Evolutionary conservation across 169 alveolate species (phyloP).

Genomic region (Cyclospora cayetanensis): DNA sequence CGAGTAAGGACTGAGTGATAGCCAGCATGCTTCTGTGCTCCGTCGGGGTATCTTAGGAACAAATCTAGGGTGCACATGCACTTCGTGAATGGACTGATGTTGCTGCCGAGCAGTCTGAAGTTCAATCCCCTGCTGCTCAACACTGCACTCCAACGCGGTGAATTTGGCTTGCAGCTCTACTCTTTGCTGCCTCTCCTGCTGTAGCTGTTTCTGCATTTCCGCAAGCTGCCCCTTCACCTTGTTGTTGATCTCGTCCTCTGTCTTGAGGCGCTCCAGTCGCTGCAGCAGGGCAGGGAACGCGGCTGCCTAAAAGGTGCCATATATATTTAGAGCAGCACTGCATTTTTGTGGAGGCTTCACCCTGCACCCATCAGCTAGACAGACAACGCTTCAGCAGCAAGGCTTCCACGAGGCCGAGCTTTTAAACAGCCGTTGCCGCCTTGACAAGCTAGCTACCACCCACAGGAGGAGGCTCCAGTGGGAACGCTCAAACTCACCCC

Average conservation of each 20-base stretch:
- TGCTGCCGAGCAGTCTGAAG: neutral
- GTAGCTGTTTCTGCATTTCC: neutral
- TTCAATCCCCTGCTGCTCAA: neutral
- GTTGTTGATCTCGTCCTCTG: neutral
- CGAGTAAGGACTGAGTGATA: neutral
- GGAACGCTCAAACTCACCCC: no score
- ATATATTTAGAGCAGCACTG: no score
- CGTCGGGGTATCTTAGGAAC: neutral
- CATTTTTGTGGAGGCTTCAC: no score
- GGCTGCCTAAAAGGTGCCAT: neutral
- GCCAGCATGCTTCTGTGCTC: neutral
- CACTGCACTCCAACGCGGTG: neutral
- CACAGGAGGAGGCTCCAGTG: neutral
- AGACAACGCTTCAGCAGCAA: no score
- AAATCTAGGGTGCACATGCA: neutral
- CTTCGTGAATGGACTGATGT: neutral
- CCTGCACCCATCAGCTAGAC: neutral
- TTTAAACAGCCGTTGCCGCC: neutral
- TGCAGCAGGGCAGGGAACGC: neutral
- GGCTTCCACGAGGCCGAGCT: no score
- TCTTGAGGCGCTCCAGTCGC: neutral
- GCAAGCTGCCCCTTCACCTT: neutral
- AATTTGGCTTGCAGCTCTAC: neutral
- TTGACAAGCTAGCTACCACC: neutral
- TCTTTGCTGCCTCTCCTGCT: neutral